These are phyloP conservation scores for Apiosordaria backusii DNA, from an alignment of 495 filamentous ascomycete species.

Conservation along the genomic window DNA sequence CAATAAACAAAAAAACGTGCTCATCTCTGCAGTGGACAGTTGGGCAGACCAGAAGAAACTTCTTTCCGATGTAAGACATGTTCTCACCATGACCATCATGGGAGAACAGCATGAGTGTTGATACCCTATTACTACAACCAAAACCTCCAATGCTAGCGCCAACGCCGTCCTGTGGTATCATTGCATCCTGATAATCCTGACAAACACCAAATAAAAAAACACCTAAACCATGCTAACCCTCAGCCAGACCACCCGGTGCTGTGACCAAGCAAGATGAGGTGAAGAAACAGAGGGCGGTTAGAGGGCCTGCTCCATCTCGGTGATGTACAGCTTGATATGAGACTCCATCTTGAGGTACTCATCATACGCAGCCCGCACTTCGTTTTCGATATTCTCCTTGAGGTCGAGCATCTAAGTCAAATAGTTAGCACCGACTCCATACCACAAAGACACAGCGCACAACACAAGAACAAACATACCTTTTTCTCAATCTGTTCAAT, in stretches of 20 bases:
- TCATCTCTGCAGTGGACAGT: neutral
- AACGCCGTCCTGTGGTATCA: slow-evolving; percentile 24
- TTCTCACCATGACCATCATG: neutral
- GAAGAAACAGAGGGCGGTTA: slow-evolving; percentile 34
- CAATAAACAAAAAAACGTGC: neutral
- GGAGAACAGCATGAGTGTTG: neutral
- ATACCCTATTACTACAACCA: neutral
- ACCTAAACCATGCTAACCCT: slow-evolving; percentile 16
- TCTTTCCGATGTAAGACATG: neutral
- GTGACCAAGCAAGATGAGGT: slow-evolving; percentile 16
- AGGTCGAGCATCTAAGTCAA: slow-evolving; percentile 80
- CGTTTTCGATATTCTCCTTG: slow-evolving; percentile 93
- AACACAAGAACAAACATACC: slow-evolving; percentile 49
- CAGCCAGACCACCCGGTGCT: slow-evolving; percentile 9
- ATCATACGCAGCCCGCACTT: slow-evolving; percentile 80
- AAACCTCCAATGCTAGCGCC: slow-evolving; percentile 7
- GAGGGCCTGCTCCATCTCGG: slow-evolving; percentile 93
- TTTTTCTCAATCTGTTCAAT: slow-evolving; percentile 99
- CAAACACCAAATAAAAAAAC: slow-evolving; percentile 7
- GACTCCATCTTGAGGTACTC: slow-evolving; percentile 96
- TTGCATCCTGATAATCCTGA: slow-evolving; percentile 5
- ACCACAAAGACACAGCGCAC: neutral
- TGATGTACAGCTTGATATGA: slow-evolving; percentile 96
- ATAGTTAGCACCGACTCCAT: slow-evolving; percentile 34
- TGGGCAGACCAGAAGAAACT: neutral